Conservation (phyloP, 257 asterid genomes). For the Lithospermum erythrorhizon region DNA sequence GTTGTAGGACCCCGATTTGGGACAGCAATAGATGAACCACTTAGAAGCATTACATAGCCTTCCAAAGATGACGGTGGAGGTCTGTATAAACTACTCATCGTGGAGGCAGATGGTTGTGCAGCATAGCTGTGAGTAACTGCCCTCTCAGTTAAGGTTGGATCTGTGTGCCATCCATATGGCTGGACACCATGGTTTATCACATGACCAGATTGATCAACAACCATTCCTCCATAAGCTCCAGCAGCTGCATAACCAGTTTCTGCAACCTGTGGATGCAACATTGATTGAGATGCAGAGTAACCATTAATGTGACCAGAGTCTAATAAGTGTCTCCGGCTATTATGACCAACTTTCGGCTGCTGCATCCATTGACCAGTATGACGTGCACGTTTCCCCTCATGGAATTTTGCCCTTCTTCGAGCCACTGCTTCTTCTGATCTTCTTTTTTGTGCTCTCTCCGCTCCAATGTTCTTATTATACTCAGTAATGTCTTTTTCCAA, state of each 20-base stretch:
- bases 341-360: constrained; percentile 17
- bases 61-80: constrained; percentile 30
- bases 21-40: constrained; percentile 25
- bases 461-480: constrained; percentile 22
- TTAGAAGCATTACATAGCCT: constrained; percentile 33
- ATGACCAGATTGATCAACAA: constrained; percentile 26
- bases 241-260: constrained; percentile 31
- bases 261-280: constrained; percentile 41
- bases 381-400: constrained; percentile 44
- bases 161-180: constrained; percentile 29
- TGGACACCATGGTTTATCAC: constrained; percentile 21
- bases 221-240: constrained; percentile 18
- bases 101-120: constrained; percentile 27
- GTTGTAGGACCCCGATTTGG: constrained; percentile 30
- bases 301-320: constrained; percentile 16
- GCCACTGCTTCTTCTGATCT: constrained; percentile 38
- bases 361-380: constrained; percentile 27
- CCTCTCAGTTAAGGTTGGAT: constrained; percentile 30
- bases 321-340: constrained; percentile 21
- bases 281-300: constrained; percentile 29
- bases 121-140: constrained; percentile 15
- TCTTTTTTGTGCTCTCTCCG: constrained; percentile 35
- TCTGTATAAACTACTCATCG: constrained; percentile 39
- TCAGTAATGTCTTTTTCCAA: constrained; percentile 47
- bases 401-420: constrained; percentile 27